A percentile compares a stretch with the other conserved stretches of the same genome.
These are phyloP conservation scores for Globisporangium yorkense DNA, from an alignment of 352 stramenopile genomes.

Conservation along the genomic window DNA sequence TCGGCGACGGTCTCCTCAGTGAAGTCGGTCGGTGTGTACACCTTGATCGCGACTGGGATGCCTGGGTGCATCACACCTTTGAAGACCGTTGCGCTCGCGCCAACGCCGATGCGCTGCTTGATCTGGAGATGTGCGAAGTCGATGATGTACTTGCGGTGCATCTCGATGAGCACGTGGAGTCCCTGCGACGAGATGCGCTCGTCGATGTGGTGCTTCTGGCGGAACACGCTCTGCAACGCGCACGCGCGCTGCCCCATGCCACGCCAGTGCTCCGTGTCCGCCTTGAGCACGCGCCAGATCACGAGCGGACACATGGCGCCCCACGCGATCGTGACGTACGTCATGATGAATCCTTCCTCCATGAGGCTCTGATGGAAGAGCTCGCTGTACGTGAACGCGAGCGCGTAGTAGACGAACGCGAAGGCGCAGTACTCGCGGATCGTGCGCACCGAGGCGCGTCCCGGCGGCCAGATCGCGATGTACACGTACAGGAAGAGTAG, in stretches of 20 bases:
- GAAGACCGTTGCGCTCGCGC: constrained; percentile 54
- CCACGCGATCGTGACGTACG: constrained; percentile 39
- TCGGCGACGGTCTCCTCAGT: neutral
- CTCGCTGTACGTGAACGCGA: constrained; percentile 36
- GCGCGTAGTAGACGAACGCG: constrained; percentile 29
- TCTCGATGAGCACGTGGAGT: constrained; percentile 13
- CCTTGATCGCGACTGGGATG: constrained; percentile 62
- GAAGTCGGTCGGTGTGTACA: constrained; percentile 26
- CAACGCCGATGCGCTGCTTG: constrained; percentile 13
- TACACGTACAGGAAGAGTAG: constrained; percentile 41
- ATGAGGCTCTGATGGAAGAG: constrained; percentile 22
- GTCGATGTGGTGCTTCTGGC: constrained; percentile 11
- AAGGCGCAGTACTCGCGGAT: constrained; percentile 62
- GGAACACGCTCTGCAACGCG: neutral
- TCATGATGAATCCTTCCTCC: constrained; percentile 27
- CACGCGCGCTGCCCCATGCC: constrained; percentile 27
- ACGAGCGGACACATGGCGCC: constrained; percentile 37
- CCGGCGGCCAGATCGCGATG: constrained; percentile 21
- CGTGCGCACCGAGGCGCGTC: constrained; percentile 35
- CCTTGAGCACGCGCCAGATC: constrained; percentile 39
- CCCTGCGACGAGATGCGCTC: constrained; percentile 43
- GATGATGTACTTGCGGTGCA: neutral
- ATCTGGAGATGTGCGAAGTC: neutral
- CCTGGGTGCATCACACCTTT: constrained; percentile 48
- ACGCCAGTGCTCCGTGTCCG: constrained; percentile 47